Evolutionary conservation across 495 filamentous ascomycete genomes (phyloP).

Genomic region (Penicillium desertorum): DNA sequence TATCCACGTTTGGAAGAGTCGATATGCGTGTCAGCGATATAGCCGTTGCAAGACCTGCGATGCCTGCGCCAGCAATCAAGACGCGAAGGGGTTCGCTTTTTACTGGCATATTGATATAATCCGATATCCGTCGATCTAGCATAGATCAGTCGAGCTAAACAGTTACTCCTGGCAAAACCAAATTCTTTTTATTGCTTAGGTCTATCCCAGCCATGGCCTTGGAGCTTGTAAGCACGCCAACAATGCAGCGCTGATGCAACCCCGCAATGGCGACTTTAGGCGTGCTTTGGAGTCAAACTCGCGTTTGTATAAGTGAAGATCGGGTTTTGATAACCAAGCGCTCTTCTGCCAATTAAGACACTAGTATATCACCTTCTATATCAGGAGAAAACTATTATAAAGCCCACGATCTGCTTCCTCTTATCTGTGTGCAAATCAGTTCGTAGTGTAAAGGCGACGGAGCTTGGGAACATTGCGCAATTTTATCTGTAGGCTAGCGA

Average conservation of each 20-base stretch:
- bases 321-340: not conserved
- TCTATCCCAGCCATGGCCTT: not conserved
- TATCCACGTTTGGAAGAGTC: slow-evolving; percentile 35
- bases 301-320: not conserved
- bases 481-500: not conserved
- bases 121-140: not conserved
- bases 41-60: slow-evolving; percentile 48
- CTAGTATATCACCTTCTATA: not conserved
- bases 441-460: slow-evolving; percentile 9
- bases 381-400: not conserved
- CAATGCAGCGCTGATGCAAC: slow-evolving; percentile 23
- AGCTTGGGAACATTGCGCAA: slow-evolving; percentile 17
- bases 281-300: slow-evolving; percentile 11
- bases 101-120: slow-evolving; percentile 15
- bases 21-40: slow-evolving; percentile 38
- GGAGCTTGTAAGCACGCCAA: slow-evolving; percentile 17
- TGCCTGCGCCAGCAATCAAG: slow-evolving; percentile 49
- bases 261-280: slow-evolving; percentile 18
- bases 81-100: slow-evolving; percentile 32
- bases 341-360: not conserved
- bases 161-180: not conserved
- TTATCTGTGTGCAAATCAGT: not conserved
- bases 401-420: not conserved
- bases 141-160: not conserved
- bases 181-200: not conserved